Percentiles rank a stretch among this genome's conserved stretches.
Evolutionary conservation across 1,139 yeast species (phyloP).

Genomic region (Debaryomycetaceae sp.): DNA sequence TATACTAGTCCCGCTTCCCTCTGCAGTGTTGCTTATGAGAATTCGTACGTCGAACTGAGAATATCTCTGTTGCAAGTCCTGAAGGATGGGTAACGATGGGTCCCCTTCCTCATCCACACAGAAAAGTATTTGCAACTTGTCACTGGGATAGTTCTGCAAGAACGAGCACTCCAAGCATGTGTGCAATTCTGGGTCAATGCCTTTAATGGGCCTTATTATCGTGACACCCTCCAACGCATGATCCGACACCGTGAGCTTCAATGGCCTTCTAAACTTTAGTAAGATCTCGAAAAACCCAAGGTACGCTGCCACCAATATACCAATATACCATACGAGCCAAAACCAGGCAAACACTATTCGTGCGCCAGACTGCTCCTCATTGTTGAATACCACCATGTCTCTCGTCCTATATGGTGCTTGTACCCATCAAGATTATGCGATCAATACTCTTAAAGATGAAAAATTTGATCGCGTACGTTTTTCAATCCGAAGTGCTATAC

Average conservation of each 20-base stretch:
- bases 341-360: slow-evolving; percentile 12
- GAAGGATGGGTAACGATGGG: slow-evolving; percentile 60
- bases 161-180: slow-evolving; percentile 68
- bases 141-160: slow-evolving; percentile 60
- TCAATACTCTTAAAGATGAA: not conserved
- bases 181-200: slow-evolving; percentile 73
- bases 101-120: slow-evolving; percentile 68
- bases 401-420: not conserved
- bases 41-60: slow-evolving; percentile 60
- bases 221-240: slow-evolving; percentile 60
- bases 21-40: slow-evolving; percentile 42
- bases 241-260: slow-evolving; percentile 11
- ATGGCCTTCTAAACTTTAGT: slow-evolving; percentile 30
- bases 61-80: slow-evolving; percentile 47
- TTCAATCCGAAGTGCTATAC: not conserved
- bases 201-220: slow-evolving; percentile 78
- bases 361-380: slow-evolving; percentile 1
- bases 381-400: not conserved
- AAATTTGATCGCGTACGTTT: not conserved
- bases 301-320: slow-evolving; percentile 41
- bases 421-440: not conserved
- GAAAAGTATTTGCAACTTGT: slow-evolving; percentile 64
- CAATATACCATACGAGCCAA: slow-evolving; percentile 40
- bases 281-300: slow-evolving; percentile 48
- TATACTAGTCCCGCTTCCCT: slow-evolving; percentile 16